These are phyloP conservation scores for Trypanosoma lewisi DNA, from an alignment of 208 protist genomes.

Conservation along the genomic window DNA sequence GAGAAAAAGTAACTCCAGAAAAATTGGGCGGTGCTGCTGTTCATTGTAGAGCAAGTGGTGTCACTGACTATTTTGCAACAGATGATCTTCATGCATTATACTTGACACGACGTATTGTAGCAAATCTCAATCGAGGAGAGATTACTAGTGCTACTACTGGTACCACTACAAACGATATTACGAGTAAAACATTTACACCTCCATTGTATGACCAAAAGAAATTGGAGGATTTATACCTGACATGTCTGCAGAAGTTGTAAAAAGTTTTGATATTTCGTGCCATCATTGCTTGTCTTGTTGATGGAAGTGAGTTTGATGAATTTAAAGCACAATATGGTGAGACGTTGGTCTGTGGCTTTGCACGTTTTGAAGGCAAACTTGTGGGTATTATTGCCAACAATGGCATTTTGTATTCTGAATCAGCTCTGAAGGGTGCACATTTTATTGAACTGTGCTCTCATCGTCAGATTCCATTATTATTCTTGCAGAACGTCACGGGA, in stretches of 20 bases:
- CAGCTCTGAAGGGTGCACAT: slow-evolving; percentile 90
- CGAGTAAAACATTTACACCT: slow-evolving; percentile 55
- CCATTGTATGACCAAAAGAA: slow-evolving; percentile 83
- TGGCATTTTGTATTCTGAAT: slow-evolving; percentile 94
- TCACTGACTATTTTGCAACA: slow-evolving; percentile 92
- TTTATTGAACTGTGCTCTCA: slow-evolving; percentile 96
- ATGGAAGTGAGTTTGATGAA: slow-evolving; percentile 93
- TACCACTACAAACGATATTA: slow-evolving; percentile 28
- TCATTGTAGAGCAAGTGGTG: slow-evolving; percentile 89
- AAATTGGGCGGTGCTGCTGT: slow-evolving; percentile 95
- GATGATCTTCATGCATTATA: slow-evolving; percentile 91
- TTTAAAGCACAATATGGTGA: slow-evolving; percentile 94
- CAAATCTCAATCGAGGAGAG: slow-evolving; percentile 78
- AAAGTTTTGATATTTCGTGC: slow-evolving; percentile 88
- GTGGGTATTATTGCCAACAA: slow-evolving; percentile 98
- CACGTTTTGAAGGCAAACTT: slow-evolving; percentile 87
- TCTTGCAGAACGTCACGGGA: slow-evolving; percentile 97
- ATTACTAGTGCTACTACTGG: slow-evolving; percentile 22
- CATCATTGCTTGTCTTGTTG: slow-evolving; percentile 92
- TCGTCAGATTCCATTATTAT: slow-evolving; percentile 93
- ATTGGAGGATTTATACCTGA: slow-evolving; percentile 92
- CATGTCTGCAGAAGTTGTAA: slow-evolving; percentile 71
- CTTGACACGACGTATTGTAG: slow-evolving; percentile 80
- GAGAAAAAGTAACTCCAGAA: slow-evolving; percentile 91
- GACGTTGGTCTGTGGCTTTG: slow-evolving; percentile 94